A percentile compares a stretch with the other conserved stretches of the same genome.
Conservation (phyloP, 495 filamentous ascomycete species). For the Platismatia glauca region DNA sequence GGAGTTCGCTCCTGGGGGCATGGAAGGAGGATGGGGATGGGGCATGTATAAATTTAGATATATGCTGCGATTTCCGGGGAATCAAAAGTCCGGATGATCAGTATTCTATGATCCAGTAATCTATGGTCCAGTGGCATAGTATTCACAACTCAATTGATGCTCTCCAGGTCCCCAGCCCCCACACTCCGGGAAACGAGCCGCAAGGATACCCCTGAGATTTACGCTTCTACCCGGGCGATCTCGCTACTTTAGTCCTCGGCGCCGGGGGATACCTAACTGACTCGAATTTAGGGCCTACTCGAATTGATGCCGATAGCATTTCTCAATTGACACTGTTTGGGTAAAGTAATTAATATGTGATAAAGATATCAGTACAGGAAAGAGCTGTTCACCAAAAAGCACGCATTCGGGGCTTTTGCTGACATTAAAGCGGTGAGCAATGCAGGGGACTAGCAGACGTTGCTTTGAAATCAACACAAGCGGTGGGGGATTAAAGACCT, state of each 20-base stretch:
- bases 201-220: background rate
- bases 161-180: too few relatives aligned
- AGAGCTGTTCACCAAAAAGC: too few relatives aligned
- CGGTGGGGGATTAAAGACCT: background rate
- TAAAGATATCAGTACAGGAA: background rate
- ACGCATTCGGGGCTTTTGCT: background rate
- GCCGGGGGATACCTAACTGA: background rate
- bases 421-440: background rate
- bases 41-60: constrained; percentile 2
- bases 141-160: too few relatives aligned
- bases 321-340: background rate
- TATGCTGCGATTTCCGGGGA: constrained; percentile 4
- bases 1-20: constrained; percentile 5
- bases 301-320: background rate
- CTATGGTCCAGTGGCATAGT: too few relatives aligned
- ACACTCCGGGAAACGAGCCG: too few relatives aligned
- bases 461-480: background rate
- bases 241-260: background rate
- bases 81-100: too few relatives aligned
- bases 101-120: too few relatives aligned
- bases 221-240: background rate
- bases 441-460: background rate
- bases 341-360: background rate
- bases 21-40: constrained; percentile 8
- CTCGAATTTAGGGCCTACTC: too few relatives aligned